phyloP scores from a whole-genome alignment of 352 stramenopile genomes.

The Phytophthora europaea region DNA sequence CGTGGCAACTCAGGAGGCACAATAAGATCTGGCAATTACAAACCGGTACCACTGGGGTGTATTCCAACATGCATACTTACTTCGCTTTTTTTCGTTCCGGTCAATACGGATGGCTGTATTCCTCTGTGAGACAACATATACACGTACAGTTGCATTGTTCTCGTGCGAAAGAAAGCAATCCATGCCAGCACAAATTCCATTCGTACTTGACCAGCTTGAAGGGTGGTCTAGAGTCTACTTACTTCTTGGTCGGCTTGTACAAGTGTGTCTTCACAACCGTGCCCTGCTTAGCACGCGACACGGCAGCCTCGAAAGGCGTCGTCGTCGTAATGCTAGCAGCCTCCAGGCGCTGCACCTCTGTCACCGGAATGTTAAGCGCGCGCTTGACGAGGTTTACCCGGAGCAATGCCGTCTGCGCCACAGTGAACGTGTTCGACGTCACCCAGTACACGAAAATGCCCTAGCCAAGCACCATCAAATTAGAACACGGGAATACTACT shows the following conservation, averaged over 20 bases:
- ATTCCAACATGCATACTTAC: conserved; percentile 20
- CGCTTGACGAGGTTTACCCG: conserved; percentile 67
- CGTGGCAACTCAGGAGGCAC: conserved; percentile 13
- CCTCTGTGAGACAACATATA: background rate
- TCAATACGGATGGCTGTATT: conserved; percentile 15
- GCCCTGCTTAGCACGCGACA: conserved; percentile 74
- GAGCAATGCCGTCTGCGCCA: conserved; percentile 69
- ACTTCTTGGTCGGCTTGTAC: conserved; percentile 63
- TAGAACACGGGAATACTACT: background rate
- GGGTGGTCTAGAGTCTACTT: conserved; percentile 31
- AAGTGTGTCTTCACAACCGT: conserved; percentile 76
- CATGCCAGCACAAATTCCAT: conserved; percentile 10
- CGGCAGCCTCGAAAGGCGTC: conserved; percentile 82
- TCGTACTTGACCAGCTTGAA: conserved; percentile 2
- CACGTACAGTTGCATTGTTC: background rate
- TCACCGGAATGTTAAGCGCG: conserved; percentile 62
- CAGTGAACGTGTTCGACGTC: conserved; percentile 84
- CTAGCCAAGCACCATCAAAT: conserved; percentile 24
- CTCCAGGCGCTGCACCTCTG: conserved; percentile 51
- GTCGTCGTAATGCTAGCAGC: conserved; percentile 38
- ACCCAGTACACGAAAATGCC: conserved; percentile 91
- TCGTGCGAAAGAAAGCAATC: background rate
- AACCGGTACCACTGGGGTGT: background rate
- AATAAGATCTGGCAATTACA: conserved; percentile 14
- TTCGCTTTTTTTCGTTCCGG: conserved; percentile 16